A percentile compares a stretch with the other conserved stretches of the same genome.
Conservation (phyloP, 2,329 filamentous ascomycete genomes). For the Exophiala aquamarina region DNA sequence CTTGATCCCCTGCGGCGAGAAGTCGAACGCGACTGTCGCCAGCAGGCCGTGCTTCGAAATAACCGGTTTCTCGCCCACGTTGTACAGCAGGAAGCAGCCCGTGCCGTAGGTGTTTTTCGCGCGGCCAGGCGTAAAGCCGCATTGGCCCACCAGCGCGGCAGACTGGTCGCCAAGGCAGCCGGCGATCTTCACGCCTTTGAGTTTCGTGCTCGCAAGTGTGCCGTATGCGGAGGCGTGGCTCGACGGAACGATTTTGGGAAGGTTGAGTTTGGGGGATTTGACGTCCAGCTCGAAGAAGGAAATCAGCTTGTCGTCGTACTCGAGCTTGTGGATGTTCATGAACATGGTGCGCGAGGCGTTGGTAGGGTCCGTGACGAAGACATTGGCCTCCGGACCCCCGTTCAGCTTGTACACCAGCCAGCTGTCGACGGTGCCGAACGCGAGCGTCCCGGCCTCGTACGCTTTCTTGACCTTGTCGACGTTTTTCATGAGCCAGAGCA, state of each 20-base stretch:
- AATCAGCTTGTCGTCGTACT: conserved; percentile 71
- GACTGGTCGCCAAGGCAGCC: conserved; percentile 78
- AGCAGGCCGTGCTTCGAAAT: conserved; percentile 73
- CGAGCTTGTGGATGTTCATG: conserved; percentile 71
- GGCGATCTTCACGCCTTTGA: conserved; percentile 67
- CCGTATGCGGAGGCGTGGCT: conserved; percentile 70
- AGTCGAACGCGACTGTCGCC: conserved; percentile 76
- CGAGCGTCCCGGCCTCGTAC: conserved; percentile 67
- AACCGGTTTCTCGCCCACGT: conserved; percentile 73
- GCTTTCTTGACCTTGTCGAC: conserved; percentile 63
- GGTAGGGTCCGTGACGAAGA: conserved; percentile 74
- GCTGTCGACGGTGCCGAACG: conserved; percentile 76
- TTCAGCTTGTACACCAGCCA: conserved; percentile 76
- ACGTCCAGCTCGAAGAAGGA: conserved; percentile 70
- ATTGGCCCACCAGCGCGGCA: conserved; percentile 74
- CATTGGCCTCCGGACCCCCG: conserved; percentile 54
- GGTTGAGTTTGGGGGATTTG: conserved; percentile 55
- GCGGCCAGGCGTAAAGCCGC: conserved; percentile 70
- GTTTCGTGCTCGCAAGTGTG: conserved; percentile 55
- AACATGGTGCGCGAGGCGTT: conserved; percentile 84
- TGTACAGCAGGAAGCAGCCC: conserved; percentile 77
- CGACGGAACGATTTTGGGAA: conserved; percentile 74
- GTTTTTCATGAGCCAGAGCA: conserved; percentile 71
- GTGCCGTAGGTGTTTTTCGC: conserved; percentile 84
- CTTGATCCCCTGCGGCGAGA: conserved; percentile 54